These are phyloP conservation scores for Crataegus laevigata DNA, from an alignment of 306 rosid species.

Conservation along the genomic window DNA sequence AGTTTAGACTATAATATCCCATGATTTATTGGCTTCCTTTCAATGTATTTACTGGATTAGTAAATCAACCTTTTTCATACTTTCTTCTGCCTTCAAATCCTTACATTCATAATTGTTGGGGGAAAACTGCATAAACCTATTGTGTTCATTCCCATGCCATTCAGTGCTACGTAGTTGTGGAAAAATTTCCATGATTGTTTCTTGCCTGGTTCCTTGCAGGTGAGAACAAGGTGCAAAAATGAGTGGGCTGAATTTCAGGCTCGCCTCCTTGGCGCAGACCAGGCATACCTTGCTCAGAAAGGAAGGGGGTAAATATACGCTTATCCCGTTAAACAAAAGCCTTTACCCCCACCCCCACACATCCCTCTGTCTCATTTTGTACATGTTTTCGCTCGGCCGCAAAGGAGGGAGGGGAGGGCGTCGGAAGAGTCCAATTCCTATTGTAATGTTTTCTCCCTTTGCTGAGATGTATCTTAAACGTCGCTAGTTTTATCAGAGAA, in stretches of 20 bases:
- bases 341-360: neutral
- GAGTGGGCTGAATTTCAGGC: slow-evolving; percentile 90
- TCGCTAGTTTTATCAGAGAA: neutral
- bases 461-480: slow-evolving; percentile 1
- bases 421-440: slow-evolving; percentile 17
- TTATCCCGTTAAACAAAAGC: neutral
- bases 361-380: slow-evolving; percentile 6
- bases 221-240: slow-evolving; percentile 70
- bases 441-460: neutral
- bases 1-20: neutral
- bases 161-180: too few relatives aligned
- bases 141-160: too few relatives aligned
- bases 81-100: neutral
- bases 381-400: slow-evolving; percentile 26
- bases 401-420: slow-evolving; percentile 10
- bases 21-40: neutral
- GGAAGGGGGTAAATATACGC: slow-evolving; percentile 23
- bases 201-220: slow-evolving; percentile 45
- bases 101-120: neutral
- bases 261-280: slow-evolving; percentile 70
- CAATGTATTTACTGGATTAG: neutral
- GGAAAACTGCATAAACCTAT: neutral
- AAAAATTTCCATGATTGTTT: neutral
- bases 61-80: neutral
- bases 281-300: slow-evolving; percentile 31